These are phyloP conservation scores for Bipolaris sorokiniana DNA, from an alignment of 2,329 filamentous ascomycete species.

Conservation along the genomic window DNA sequence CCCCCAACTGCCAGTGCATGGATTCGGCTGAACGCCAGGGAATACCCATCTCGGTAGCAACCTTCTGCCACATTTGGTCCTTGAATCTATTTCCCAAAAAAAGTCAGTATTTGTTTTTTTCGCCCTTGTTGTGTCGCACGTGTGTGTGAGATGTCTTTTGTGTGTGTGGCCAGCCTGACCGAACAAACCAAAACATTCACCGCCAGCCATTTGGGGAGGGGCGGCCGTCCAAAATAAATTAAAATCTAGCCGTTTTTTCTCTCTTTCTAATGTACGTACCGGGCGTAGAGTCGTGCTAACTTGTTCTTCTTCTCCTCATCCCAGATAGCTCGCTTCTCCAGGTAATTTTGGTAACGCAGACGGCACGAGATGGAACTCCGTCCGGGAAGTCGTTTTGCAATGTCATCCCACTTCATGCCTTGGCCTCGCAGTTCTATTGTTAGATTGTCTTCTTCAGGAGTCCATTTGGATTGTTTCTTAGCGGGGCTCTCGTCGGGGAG, in stretches of 20 bases:
- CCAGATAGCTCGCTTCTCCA: slow-evolving; percentile 92
- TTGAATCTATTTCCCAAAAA: slow-evolving; percentile 72
- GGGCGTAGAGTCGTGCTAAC: slow-evolving; percentile 90
- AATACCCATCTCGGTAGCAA: slow-evolving; percentile 92
- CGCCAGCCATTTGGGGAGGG: not conserved
- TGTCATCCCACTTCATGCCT: slow-evolving; percentile 99
- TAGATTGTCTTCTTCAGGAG: slow-evolving; percentile 85
- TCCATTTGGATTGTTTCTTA: slow-evolving; percentile 89
- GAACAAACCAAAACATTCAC: slow-evolving; percentile 12
- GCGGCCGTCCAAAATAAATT: not conserved
- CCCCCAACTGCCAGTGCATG: slow-evolving; percentile 97
- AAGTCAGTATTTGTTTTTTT: slow-evolving; percentile 30
- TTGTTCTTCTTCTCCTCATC: slow-evolving; percentile 98
- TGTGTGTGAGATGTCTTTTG: not conserved
- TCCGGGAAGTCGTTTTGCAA: slow-evolving; percentile 87
- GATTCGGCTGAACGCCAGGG: slow-evolving; percentile 96
- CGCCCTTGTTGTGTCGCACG: slow-evolving; percentile 15
- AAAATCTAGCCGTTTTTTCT: slow-evolving; percentile 4
- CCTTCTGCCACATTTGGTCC: slow-evolving; percentile 95
- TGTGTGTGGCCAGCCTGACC: not conserved
- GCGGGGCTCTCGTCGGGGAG: slow-evolving; percentile 45
- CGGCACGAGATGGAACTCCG: slow-evolving; percentile 93
- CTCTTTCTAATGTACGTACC: slow-evolving; percentile 60
- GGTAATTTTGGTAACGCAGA: slow-evolving; percentile 95
- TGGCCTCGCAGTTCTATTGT: slow-evolving; percentile 90